Base-by-base conservation (phyloP, 2,329 filamentous ascomycete genomes). In the Fragosphaeria purpurea region DNA sequence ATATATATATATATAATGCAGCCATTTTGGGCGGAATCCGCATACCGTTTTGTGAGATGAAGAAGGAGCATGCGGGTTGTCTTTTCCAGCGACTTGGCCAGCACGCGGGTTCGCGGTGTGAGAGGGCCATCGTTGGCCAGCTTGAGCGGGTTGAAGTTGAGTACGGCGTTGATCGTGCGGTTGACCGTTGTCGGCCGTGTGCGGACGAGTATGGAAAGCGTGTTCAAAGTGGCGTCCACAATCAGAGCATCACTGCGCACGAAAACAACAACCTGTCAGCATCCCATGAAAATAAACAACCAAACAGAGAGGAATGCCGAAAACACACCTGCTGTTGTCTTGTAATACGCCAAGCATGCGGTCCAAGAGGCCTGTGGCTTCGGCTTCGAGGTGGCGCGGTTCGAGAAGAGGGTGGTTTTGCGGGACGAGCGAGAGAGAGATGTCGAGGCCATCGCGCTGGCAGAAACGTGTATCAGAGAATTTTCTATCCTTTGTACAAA, bases 61-160 rank as follows among this genome's bases (percentile, higher is more conserved):
- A 90, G 77, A 40, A 97, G 74, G 44, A 98, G 71, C 58, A 89
- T 82, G 60, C 89, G 80, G 4, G 86, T 86, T 31, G 93, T 98
- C 63, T 95, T 88, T 66, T 96, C 91, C 82, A 98, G 93, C 5
- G 91, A 97, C 67, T 84, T 88, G 54, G 95, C 77, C 59, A 91
- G 80, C 53, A 98, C 85, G 59, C 85, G 88, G 46, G 80, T 78
- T 62, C 83, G 88, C 3, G 88, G 78, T 1, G 86, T 91, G 72
- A 94, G 79, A 4, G 85, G 83, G n/a, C 42, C 13, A 2, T 81
- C 80, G 22, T 22, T 22, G 51, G 86, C 87, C 56, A 88, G 78
- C 66, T 86, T 88, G 43, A 96, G 71, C 1, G 93, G 93, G 62
- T 95, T 95, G 75, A 96, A 98, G 65, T 82, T 89, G 57, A 98